Percentiles rank a stretch among this genome's conserved stretches.
Evolutionary conservation across 228 moss, liverwort and hornwort species (phyloP).

Genomic region (Sphagnum fallax): DNA sequence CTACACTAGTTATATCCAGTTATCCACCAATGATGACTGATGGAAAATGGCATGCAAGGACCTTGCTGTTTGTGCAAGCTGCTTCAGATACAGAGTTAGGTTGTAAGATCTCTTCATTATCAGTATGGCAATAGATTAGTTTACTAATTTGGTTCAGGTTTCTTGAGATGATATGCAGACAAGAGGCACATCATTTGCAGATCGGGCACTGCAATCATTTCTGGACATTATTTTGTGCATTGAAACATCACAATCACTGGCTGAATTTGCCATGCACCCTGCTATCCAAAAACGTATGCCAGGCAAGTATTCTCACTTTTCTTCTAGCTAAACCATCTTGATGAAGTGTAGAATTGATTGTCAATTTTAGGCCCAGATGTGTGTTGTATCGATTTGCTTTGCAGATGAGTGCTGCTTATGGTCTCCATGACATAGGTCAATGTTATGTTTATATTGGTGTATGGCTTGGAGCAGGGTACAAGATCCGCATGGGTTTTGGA

Average conservation of each 20-base stretch:
- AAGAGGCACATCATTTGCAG: conserved; percentile 83
- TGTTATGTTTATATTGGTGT: no score
- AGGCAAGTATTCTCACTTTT: conserved; percentile 14
- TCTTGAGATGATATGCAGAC: conserved; percentile 22
- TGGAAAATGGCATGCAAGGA: no score
- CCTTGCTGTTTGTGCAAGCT: no score
- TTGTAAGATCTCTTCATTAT: no score
- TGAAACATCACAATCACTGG: conserved; percentile 90
- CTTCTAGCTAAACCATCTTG: background rate
- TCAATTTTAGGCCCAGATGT: no score
- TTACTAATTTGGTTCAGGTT: background rate
- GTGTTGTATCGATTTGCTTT: no score
- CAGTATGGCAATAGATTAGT: no score
- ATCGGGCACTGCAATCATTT: conserved; percentile 90
- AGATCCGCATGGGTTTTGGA: conserved; percentile 96
- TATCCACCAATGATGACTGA: background rate
- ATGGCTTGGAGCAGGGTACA: conserved; percentile 53
- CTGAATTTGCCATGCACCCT: conserved; percentile 95
- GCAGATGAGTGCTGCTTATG: no score
- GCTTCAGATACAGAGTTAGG: no score
- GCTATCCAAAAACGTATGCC: conserved; percentile 97
- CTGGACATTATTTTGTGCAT: conserved; percentile 93
- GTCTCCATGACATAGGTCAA: no score
- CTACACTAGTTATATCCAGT: background rate
- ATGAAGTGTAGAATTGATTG: no score